These are phyloP conservation scores for Cyberlindnera maritima DNA, from an alignment of 805 yeast species.

Conservation along the genomic window DNA sequence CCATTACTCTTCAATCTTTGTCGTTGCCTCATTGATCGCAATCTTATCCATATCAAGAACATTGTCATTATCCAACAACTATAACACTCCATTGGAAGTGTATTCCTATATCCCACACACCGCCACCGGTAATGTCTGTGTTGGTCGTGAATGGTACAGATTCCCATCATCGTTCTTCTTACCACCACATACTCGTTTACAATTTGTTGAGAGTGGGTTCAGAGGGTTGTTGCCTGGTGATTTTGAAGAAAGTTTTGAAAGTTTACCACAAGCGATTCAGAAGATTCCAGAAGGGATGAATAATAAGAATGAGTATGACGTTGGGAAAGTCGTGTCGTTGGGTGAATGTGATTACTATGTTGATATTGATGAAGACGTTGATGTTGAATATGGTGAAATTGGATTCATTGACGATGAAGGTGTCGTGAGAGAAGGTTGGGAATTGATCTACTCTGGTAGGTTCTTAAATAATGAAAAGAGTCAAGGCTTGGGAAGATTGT, in stretches of 20 bases:
- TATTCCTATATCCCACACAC: constrained; percentile 42
- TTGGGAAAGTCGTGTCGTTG: constrained; percentile 48
- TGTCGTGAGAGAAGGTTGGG: constrained; percentile 40
- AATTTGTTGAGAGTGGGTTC: constrained; percentile 74
- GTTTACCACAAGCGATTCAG: constrained; percentile 38
- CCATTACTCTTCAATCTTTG: neutral
- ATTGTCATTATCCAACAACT: constrained; percentile 58
- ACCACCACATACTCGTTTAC: constrained; percentile 57
- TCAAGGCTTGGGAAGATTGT: constrained; percentile 48
- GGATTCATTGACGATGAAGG: constrained; percentile 9
- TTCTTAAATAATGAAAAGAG: constrained; percentile 45
- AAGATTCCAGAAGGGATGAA: constrained; percentile 66
- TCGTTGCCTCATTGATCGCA: constrained; percentile 13
- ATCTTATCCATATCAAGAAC: constrained; percentile 49
- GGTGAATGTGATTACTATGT: constrained; percentile 64
- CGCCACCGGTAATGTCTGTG: constrained; percentile 57
- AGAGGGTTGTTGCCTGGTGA: constrained; percentile 89
- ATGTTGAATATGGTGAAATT: constrained; percentile 42
- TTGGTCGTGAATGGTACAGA: constrained; percentile 96
- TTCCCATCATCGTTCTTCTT: constrained; percentile 86
- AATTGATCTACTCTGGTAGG: constrained; percentile 28
- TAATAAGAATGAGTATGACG: constrained; percentile 65
- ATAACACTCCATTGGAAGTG: constrained; percentile 68
- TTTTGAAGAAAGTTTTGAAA: constrained; percentile 48
- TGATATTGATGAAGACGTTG: constrained; percentile 56